Base-by-base conservation (phyloP, 768 basidiomycete species). In the Obba rivulosa region DNA sequence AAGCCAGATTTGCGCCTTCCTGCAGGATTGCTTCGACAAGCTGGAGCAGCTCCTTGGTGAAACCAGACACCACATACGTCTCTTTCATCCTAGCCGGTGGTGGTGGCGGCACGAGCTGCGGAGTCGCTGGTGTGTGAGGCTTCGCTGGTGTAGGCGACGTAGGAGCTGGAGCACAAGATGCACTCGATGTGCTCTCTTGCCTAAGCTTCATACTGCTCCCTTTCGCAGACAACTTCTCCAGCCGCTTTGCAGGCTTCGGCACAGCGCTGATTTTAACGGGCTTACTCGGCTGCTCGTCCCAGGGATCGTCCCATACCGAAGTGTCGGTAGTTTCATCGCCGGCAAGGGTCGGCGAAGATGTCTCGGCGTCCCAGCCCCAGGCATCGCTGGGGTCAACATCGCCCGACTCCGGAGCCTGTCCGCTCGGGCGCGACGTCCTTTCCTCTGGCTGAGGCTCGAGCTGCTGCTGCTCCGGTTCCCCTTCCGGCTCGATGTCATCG, bases 351-450 rank as follows among this genome's bases (percentile, higher is more conserved):
- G 66, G 45, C 11, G 46, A 23, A 3, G 60, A 52, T 41, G 64
- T 70, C 11, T 72, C 72, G 24, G 80, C 79, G 36, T 81, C 79
- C 81, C 81, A 88, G 2, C 83, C 89, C 88, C 89, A 91, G 0
- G 85, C 80, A 55, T 84, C 81, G 14, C 64, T 69, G 8, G 78
- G 64, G 53, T 79, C 76, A 31, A 31, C 28, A 13, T 59, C 60
- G 8, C 57, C 56, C 2, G 24, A 52, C 9, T 45, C n/a, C n/a
- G n/a, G n/a, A n/a, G n/a, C n/a, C n/a, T n/a, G n/a, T n/a, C n/a
- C n/a, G n/a, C n/a, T n/a, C n/a, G n/a, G n/a, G n/a, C n/a, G n/a
- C n/a, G n/a, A n/a, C n/a, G n/a, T n/a, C n/a, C n/a, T n/a, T n/a
- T n/a, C n/a, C n/a, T n/a, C n/a, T n/a, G n/a, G 41, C 25, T 43